phyloP scores from a whole-genome alignment of 73 alveolate species.

The Breviolum minutum region DNA sequence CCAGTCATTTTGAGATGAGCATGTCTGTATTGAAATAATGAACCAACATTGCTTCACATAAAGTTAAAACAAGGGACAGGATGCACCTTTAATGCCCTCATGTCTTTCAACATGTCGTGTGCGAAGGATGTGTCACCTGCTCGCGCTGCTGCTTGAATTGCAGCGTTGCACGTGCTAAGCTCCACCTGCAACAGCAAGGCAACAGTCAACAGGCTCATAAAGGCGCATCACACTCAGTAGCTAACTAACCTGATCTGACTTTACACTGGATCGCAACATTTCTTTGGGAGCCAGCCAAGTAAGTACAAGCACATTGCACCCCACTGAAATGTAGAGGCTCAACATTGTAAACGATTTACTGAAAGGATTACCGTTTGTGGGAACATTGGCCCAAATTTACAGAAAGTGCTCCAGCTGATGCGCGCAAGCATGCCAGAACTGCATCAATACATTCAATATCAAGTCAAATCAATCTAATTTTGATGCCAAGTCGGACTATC shows the following conservation, averaged over 20 bases:
- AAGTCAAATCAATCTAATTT: background rate
- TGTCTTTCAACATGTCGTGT: background rate
- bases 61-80: background rate
- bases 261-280: no score
- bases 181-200: slow-evolving; percentile 1
- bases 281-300: no score
- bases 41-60: background rate
- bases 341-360: no score
- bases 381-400: no score
- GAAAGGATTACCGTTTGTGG: no score
- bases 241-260: no score
- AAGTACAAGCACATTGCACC: no score
- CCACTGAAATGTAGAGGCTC: no score
- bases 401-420: no score
- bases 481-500: background rate
- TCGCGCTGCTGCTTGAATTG: slow-evolving; percentile 22
- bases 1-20: background rate
- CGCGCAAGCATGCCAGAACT: no score
- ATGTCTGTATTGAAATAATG: background rate
- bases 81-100: background rate
- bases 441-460: no score
- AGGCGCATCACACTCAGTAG: no score
- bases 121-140: slow-evolving; percentile 1
- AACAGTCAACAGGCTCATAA: background rate
- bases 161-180: slow-evolving; percentile 39